Percentiles rank a stretch among this genome's conserved stretches.
Evolutionary conservation across 2,329 filamentous ascomycete genomes (phyloP).

Genomic region (Hypocreales sp.): DNA sequence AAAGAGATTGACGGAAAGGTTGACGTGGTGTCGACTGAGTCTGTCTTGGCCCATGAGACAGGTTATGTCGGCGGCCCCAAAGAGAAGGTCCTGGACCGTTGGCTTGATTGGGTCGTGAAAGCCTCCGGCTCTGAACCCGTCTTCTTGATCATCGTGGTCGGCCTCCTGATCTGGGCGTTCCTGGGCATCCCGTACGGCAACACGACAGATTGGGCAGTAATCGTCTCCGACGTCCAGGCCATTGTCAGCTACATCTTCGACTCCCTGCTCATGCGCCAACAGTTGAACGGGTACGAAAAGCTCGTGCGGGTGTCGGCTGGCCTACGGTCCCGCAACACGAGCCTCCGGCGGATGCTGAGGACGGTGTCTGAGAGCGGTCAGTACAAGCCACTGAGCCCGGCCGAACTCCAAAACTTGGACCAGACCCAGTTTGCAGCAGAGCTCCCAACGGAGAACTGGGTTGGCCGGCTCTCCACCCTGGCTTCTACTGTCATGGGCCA

Average conservation of each 20-base stretch:
- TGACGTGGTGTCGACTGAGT: not conserved
- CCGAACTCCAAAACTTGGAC: slow-evolving; percentile 8
- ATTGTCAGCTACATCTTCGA: slow-evolving; percentile 21
- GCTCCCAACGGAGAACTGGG: slow-evolving; percentile 11
- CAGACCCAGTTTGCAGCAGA: slow-evolving; percentile 8
- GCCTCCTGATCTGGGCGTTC: slow-evolving; percentile 15
- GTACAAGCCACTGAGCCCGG: slow-evolving; percentile 5
- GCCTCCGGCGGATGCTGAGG: slow-evolving; percentile 14
- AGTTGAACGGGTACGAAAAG: slow-evolving; percentile 15
- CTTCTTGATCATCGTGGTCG: slow-evolving; percentile 14
- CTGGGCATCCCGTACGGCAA: slow-evolving; percentile 14
- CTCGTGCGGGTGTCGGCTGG: slow-evolving; percentile 13
- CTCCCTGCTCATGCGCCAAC: slow-evolving; percentile 22
- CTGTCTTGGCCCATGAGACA: slow-evolving; percentile 4
- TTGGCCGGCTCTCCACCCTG: slow-evolving; percentile 12
- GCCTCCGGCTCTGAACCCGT: slow-evolving; percentile 8
- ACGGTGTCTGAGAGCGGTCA: slow-evolving; percentile 6
- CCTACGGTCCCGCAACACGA: slow-evolving; percentile 16
- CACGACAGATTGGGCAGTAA: slow-evolving; percentile 18
- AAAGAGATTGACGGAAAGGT: not conserved
- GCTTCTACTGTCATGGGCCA: slow-evolving; percentile 13
- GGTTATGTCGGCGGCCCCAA: slow-evolving; percentile 6
- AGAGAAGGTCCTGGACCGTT: slow-evolving; percentile 6
- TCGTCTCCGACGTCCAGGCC: slow-evolving; percentile 18
- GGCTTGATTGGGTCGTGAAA: slow-evolving; percentile 7